phyloP scores from a whole-genome alignment of 768 basidiomycete genomes.

The Termitomyces sp. region DNA sequence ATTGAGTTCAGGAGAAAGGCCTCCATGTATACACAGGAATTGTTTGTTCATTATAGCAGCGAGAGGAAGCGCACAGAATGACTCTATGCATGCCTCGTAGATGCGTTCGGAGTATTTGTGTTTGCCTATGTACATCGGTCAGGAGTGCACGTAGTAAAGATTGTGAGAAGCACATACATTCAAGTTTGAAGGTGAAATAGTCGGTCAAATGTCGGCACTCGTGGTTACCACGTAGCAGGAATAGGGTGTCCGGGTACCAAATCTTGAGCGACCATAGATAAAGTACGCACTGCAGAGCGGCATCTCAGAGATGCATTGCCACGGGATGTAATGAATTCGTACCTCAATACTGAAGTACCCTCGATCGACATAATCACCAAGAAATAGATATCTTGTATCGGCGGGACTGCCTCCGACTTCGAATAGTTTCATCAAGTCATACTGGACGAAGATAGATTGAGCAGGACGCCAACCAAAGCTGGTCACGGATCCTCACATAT shows the following conservation, averaged over 20 bases:
- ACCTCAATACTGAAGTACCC: constrained; percentile 95
- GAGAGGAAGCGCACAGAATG: constrained; percentile 91
- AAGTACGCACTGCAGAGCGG: constrained; percentile 75
- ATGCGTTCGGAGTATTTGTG: constrained; percentile 98
- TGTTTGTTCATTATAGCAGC: constrained; percentile 99
- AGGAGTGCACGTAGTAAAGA: background rate
- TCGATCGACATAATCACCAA: constrained; percentile 91
- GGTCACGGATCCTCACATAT: constrained; percentile 66
- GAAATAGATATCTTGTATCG: constrained; percentile 87
- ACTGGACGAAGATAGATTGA: constrained; percentile 41
- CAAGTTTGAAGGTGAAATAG: constrained; percentile 98
- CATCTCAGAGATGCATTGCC: constrained; percentile 9
- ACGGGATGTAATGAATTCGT: constrained; percentile 12
- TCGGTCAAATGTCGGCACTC: constrained; percentile 98
- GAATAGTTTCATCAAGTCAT: constrained; percentile 93
- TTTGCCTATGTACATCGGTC: constrained; percentile 62
- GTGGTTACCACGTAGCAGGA: constrained; percentile 96
- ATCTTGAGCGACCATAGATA: constrained; percentile 99
- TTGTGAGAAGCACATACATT: constrained; percentile 62
- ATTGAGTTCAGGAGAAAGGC: constrained; percentile 90
- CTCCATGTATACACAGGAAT: constrained; percentile 97
- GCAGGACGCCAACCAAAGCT: background rate
- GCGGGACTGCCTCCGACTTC: constrained; percentile 95
- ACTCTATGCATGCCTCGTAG: constrained; percentile 98
- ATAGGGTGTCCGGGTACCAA: constrained; percentile 97